A percentile compares a stretch with the other conserved stretches of the same genome.
phyloP scores from a whole-genome alignment of 495 filamentous ascomycete genomes.

The Annulohypoxylon maeteangense region DNA sequence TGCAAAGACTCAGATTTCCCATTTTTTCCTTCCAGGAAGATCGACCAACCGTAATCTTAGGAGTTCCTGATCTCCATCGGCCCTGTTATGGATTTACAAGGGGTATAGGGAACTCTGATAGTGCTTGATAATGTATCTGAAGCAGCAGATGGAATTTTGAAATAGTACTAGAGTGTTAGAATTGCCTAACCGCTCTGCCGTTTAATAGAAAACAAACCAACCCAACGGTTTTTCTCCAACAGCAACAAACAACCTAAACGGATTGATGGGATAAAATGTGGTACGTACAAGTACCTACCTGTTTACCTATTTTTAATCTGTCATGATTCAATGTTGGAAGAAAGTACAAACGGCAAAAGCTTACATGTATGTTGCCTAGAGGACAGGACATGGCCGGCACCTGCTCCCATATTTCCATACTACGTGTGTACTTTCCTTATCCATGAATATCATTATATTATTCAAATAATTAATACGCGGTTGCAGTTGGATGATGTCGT shows the following conservation, averaged over 20 bases:
- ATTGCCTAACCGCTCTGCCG: background rate
- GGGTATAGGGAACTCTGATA: slow-evolving; percentile 1
- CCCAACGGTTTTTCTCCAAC: background rate
- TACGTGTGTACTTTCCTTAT: background rate
- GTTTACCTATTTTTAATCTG: slow-evolving; percentile 6
- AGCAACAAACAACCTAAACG: background rate
- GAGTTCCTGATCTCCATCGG: slow-evolving; percentile 35
- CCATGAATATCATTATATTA: background rate
- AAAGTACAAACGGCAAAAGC: background rate
- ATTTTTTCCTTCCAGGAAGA: slow-evolving; percentile 31
- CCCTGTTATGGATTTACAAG: slow-evolving; percentile 37
- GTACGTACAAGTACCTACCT: background rate
- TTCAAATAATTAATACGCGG: background rate
- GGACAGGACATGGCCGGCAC: background rate
- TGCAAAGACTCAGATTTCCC: slow-evolving; percentile 27
- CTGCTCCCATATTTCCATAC: background rate
- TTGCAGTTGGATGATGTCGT: background rate
- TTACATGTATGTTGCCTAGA: background rate
- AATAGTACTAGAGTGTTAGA: background rate
- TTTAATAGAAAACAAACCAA: background rate
- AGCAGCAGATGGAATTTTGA: background rate
- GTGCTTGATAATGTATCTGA: slow-evolving; percentile 1
- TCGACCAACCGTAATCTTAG: slow-evolving; percentile 43
- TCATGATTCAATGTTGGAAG: background rate
- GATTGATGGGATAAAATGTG: background rate